Evolutionary conservation across 2,329 filamentous ascomycete species (phyloP).

Genomic region (Aureobasidium sp.): DNA sequence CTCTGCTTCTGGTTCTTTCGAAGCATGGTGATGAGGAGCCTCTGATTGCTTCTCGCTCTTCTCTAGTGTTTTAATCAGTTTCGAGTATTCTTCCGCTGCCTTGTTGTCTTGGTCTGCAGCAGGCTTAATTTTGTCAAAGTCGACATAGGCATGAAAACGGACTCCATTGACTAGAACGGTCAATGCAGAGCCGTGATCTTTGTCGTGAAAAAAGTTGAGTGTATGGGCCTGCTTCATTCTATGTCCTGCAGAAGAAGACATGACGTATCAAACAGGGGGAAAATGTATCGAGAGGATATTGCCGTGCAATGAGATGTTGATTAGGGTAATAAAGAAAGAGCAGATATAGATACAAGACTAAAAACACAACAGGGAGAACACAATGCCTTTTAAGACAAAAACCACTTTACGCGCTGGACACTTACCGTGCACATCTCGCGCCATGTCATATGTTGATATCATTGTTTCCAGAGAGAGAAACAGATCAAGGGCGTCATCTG

Average conservation of each 20-base stretch:
- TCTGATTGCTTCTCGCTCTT: conserved; percentile 4
- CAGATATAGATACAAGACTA: not conserved
- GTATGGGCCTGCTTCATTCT: conserved; percentile 20
- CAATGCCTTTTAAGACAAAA: not conserved
- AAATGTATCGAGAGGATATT: not conserved
- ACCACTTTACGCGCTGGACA: conserved; percentile 15
- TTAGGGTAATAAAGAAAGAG: not conserved
- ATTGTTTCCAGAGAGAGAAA: not conserved
- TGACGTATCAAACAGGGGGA: not conserved
- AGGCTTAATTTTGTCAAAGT: conserved; percentile 22
- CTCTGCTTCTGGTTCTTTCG: conserved; percentile 16
- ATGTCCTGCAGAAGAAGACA: conserved; percentile 11
- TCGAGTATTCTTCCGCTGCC: conserved; percentile 21
- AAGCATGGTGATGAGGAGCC: not conserved
- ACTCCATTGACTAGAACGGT: conserved; percentile 27
- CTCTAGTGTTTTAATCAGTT: conserved; percentile 22
- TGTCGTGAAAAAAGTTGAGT: conserved; percentile 29
- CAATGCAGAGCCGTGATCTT: conserved; percentile 27
- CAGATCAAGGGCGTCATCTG: conserved; percentile 14
- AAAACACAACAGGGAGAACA: not conserved
- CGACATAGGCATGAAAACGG: conserved; percentile 30
- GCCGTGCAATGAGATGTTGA: not conserved
- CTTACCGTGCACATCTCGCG: conserved; percentile 9
- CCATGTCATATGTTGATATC: conserved; percentile 11
- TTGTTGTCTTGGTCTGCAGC: conserved; percentile 11